phyloP scores from a whole-genome alignment of 306 rosid genomes.

The Vigna hirtella region DNA sequence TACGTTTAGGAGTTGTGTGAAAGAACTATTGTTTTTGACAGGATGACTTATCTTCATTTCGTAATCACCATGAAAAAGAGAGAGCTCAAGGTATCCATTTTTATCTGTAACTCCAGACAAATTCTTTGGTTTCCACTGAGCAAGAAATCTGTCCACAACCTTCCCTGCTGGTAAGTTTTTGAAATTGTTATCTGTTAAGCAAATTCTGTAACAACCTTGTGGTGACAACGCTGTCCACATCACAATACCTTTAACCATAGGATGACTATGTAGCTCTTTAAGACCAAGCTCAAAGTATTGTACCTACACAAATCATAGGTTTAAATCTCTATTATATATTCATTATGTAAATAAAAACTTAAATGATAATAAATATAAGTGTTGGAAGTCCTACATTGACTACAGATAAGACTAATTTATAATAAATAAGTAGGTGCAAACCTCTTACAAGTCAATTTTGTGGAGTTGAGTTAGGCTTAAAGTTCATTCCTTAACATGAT shows the following conservation, averaged over 20 bases:
- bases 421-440: no score
- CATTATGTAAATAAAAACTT: no score
- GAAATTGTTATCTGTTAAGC: slow-evolving; percentile 71
- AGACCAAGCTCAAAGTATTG: slow-evolving; percentile 52
- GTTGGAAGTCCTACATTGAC: rapidly evolving
- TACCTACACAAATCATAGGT: slow-evolving; percentile 47
- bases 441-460: no score
- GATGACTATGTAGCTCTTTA: slow-evolving; percentile 73
- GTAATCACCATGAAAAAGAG: slow-evolving; percentile 47
- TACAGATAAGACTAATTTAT: no score
- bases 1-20: background rate
- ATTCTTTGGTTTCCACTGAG: slow-evolving; percentile 57
- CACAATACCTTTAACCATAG: slow-evolving; percentile 63
- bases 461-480: no score
- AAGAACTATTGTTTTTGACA: background rate
- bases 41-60: slow-evolving; percentile 32
- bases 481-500: rapidly evolving
- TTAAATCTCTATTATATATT: background rate
- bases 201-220: slow-evolving; percentile 59
- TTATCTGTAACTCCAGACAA: slow-evolving; percentile 35
- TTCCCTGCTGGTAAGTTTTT: slow-evolving; percentile 69
- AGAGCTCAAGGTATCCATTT: slow-evolving; percentile 37
- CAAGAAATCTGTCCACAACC: slow-evolving; percentile 70
- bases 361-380: no score
- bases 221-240: slow-evolving; percentile 68